Evolutionary conservation across 2,329 filamentous ascomycete genomes (phyloP).

Genomic region (Sarocladium oryzae): DNA sequence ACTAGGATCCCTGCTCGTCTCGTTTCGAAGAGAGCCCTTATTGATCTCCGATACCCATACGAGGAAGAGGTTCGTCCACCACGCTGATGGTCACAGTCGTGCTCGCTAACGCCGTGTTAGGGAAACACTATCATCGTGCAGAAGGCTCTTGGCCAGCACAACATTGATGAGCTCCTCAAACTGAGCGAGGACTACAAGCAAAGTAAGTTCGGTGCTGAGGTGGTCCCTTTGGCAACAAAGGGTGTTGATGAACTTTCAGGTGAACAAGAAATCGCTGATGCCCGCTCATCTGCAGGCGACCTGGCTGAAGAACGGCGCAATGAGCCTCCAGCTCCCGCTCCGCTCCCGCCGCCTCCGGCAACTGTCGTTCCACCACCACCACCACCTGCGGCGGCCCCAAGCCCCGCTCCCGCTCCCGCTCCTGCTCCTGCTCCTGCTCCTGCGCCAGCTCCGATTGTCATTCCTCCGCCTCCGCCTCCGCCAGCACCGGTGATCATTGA

Average conservation of each 20-base stretch:
- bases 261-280: constrained; percentile 37
- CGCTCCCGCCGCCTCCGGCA: constrained; percentile 8
- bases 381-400: not conserved
- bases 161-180: constrained; percentile 84
- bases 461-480: constrained; percentile 22
- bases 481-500: constrained; percentile 26
- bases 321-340: constrained; percentile 29
- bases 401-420: constrained; percentile 5
- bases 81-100: not conserved
- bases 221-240: constrained; percentile 9
- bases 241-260: constrained; percentile 21
- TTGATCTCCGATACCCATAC: constrained; percentile 80
- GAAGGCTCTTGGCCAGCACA: constrained; percentile 78
- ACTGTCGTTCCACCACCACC: constrained; percentile 10
- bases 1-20: constrained; percentile 78
- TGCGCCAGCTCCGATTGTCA: constrained; percentile 11
- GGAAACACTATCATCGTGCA: constrained; percentile 75
- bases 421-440: constrained; percentile 18
- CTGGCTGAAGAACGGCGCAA: constrained; percentile 41
- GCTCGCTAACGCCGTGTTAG: constrained; percentile 32
- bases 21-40: constrained; percentile 72
- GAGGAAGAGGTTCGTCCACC: constrained; percentile 69
- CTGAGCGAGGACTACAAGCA: constrained; percentile 72
- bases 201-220: constrained; percentile 32
- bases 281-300: constrained; percentile 40